Conservation (phyloP, 2,329 filamentous ascomycete species). For the Orbilia javanica region DNA sequence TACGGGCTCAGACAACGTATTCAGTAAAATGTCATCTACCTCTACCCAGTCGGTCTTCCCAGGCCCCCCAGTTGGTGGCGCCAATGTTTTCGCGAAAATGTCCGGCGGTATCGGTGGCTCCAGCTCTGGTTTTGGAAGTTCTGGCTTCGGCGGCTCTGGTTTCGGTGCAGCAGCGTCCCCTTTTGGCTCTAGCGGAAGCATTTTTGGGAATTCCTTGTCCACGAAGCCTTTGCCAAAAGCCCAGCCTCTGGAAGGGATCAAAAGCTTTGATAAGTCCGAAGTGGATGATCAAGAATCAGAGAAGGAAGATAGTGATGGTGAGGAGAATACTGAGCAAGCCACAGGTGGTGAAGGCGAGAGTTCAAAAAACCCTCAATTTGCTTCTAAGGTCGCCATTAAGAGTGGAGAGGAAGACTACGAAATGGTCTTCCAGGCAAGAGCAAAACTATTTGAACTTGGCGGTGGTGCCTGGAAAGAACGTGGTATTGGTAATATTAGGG, state of each 20-base stretch:
- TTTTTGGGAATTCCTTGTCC: slow-evolving; percentile 32
- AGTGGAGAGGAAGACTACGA: slow-evolving; percentile 55
- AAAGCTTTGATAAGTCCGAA: slow-evolving; percentile 19
- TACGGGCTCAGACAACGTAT: slow-evolving; percentile 44
- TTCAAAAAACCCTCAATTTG: slow-evolving; percentile 2
- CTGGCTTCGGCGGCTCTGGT: slow-evolving; percentile 28
- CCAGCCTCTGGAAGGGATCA: slow-evolving; percentile 47
- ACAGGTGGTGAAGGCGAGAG: slow-evolving; percentile 4
- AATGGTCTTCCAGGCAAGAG: slow-evolving; percentile 42
- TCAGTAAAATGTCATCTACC: slow-evolving; percentile 45
- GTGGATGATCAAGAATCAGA: slow-evolving; percentile 35
- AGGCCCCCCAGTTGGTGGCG: slow-evolving; percentile 22
- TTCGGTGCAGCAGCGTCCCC: slow-evolving; percentile 43
- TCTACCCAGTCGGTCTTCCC: slow-evolving; percentile 31
- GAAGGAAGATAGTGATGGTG: slow-evolving; percentile 21
- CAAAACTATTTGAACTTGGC: slow-evolving; percentile 47
- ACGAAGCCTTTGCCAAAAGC: slow-evolving; percentile 48
- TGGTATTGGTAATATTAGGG: slow-evolving; percentile 45
- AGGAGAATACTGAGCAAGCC: not conserved
- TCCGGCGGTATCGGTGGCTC: slow-evolving; percentile 28
- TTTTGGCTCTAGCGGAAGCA: slow-evolving; percentile 36
- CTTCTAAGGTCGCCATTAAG: slow-evolving; percentile 34
- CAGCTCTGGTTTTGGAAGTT: not conserved
- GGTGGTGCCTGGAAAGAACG: slow-evolving; percentile 51
- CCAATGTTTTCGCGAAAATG: slow-evolving; percentile 54